Conservation (phyloP, 805 yeast species). For the Candida nanaspora region DNA sequence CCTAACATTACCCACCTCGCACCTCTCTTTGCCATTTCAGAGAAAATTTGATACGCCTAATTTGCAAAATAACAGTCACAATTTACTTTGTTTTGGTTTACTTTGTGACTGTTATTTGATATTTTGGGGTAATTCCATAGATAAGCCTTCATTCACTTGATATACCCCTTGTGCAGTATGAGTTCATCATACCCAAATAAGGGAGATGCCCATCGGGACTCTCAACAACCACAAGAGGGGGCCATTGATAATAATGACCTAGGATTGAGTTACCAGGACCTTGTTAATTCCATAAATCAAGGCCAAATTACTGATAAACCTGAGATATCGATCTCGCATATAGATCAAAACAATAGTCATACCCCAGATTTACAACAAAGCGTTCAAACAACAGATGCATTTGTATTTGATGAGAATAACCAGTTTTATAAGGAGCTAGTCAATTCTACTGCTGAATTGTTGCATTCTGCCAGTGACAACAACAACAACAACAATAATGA, state of each 20-base stretch:
- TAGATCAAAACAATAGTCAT: no score
- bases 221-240: neutral
- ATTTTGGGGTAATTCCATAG: neutral
- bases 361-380: neutral
- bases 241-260: neutral
- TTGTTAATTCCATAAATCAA: neutral
- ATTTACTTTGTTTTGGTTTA: neutral
- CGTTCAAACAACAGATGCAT: neutral
- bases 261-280: neutral
- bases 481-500: neutral
- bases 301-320: no score
- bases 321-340: no score
- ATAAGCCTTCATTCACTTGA: neutral
- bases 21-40: no score
- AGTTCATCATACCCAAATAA: neutral
- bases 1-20: no score
- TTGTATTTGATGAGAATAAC: constrained; percentile 3
- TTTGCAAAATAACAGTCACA: neutral
- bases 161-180: neutral
- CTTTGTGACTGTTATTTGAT: neutral
- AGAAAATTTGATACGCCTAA: neutral
- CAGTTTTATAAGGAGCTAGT: constrained; percentile 10
- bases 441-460: constrained; percentile 4
- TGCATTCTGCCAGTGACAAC: neutral
- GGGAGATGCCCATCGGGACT: neutral